Percentiles rank a stretch among this genome's conserved stretches.
Conservation (phyloP, 192 early-diverging fungal species). For the Coemansia sp. region DNA sequence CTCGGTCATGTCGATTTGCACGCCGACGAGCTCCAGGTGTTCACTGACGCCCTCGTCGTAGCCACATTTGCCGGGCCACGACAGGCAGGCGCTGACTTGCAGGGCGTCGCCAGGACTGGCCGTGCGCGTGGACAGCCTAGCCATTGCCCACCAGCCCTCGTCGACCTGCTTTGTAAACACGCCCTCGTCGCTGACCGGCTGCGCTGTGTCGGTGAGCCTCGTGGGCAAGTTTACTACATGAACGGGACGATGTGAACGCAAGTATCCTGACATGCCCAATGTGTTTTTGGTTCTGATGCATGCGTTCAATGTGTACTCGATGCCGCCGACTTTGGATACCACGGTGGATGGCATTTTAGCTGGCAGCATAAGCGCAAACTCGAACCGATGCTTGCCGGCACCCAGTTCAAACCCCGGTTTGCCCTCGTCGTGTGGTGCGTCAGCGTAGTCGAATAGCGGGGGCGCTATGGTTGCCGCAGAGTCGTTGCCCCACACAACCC, state of each 20-base stretch:
- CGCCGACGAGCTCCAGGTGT: slow-evolving; percentile 10
- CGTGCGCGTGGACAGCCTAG: slow-evolving; percentile 25
- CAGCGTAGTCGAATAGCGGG: slow-evolving; percentile 3
- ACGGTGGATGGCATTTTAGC: slow-evolving; percentile 38
- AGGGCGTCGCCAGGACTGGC: slow-evolving; percentile 24
- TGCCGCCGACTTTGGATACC: slow-evolving; percentile 32
- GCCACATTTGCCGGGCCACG: slow-evolving; percentile 22
- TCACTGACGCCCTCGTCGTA: slow-evolving; percentile 6
- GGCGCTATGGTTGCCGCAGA: slow-evolving; percentile 8
- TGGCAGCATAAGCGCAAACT: slow-evolving; percentile 33
- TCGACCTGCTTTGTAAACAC: slow-evolving; percentile 39
- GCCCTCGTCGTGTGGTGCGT: neutral
- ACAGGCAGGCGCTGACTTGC: slow-evolving; percentile 13
- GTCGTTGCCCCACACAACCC: slow-evolving; percentile 5
- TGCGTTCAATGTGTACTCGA: slow-evolving; percentile 25
- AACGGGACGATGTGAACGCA: slow-evolving; percentile 12
- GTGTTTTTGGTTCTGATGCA: slow-evolving; percentile 14
- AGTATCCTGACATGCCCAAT: neutral
- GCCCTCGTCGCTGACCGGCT: slow-evolving; percentile 33
- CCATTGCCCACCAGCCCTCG: slow-evolving; percentile 34
- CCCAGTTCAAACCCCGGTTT: slow-evolving; percentile 18
- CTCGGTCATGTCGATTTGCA: slow-evolving; percentile 36
- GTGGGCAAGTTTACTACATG: slow-evolving; percentile 38
- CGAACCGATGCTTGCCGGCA: slow-evolving; percentile 23
- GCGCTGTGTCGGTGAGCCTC: slow-evolving; percentile 12